Evolutionary conservation across 768 basidiomycete species (phyloP), one percentile per base, ranked within the genome.

Genomic region (Russula compacta): DNA sequence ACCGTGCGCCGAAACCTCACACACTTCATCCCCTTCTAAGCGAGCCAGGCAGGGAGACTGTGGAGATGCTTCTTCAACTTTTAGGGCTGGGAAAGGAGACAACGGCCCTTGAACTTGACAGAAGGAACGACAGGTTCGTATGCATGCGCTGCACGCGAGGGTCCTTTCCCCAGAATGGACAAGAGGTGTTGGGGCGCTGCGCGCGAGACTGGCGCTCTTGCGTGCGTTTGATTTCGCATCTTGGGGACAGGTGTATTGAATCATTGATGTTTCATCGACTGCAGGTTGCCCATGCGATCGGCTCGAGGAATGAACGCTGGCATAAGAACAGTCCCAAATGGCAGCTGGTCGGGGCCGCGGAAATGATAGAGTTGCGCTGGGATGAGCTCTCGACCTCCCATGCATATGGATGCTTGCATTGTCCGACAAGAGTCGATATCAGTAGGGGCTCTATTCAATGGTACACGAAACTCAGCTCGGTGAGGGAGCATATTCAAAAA

Each of bases 161-260:
- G 46, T 39, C 47, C 15, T 55, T 44, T 32, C 14, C n/a, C 19
- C 39, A 55, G 47, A 24, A 47, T 33, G 53, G 59, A 42, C n/a
- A n/a, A 49, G 46, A 60, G 19, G 53, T 55, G 32, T 4, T 54
- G 2, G 53, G 59, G 9, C 53, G 59, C 19, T 49, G 46, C 17
- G 52, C 50, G 15, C 53, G 59, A 24, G 59, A 60, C 44, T 60
- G 59, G 59, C 59, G 59, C 6, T 60, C 59, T 43, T 60, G 59
- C 47, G 59, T 60, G 33, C n/a, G 46, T 55, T 60, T 53, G 10
- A 32, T 32, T 44, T 39, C 21, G 17, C 11, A n/a, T 11, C 4
- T 46, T 53, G 21, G 36, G 36, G 29, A 29, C 11, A 7, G 10
- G 6, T 24, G 15, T n/a, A 8, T 14, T 46, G 1, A 10, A 48